Evolutionary conservation across 2,329 filamentous ascomycete species (phyloP).

Genomic region (Colletotrichum sp.): DNA sequence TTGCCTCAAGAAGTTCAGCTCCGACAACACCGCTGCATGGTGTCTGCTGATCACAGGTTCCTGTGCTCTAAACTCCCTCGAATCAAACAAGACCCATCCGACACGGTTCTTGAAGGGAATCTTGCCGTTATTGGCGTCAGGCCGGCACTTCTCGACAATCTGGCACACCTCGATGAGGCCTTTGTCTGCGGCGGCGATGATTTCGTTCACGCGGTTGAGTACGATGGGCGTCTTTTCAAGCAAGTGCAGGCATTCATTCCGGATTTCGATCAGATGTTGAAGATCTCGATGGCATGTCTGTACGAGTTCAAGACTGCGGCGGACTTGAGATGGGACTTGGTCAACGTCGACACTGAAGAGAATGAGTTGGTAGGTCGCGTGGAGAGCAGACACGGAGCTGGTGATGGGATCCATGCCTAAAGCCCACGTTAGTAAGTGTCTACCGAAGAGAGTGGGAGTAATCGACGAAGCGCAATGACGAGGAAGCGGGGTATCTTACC

Average conservation of each 20-base stretch:
- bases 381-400: neutral
- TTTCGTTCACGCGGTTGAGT: constrained; percentile 30
- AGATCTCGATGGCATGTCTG: constrained; percentile 35
- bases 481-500: neutral
- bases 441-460: neutral
- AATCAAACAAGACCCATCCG: constrained; percentile 29
- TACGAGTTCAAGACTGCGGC: constrained; percentile 34
- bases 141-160: constrained; percentile 34
- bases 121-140: constrained; percentile 23
- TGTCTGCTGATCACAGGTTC: constrained; percentile 31
- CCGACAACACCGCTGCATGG: constrained; percentile 31
- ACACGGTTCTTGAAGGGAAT: constrained; percentile 25
- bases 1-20: constrained; percentile 29
- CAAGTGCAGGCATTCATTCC: constrained; percentile 29
- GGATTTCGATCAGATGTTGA: constrained; percentile 35
- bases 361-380: constrained; percentile 10
- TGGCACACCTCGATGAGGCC: constrained; percentile 30
- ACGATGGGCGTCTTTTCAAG: constrained; percentile 27
- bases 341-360: constrained; percentile 25
- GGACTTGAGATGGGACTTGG: constrained; percentile 30
- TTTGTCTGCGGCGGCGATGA: constrained; percentile 31
- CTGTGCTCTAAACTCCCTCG: constrained; percentile 28
- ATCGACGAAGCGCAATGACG: neutral
- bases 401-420: neutral
- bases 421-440: neutral